phyloP scores from a whole-genome alignment of 495 filamentous ascomycete species.

The Neurospora pannonica region DNA sequence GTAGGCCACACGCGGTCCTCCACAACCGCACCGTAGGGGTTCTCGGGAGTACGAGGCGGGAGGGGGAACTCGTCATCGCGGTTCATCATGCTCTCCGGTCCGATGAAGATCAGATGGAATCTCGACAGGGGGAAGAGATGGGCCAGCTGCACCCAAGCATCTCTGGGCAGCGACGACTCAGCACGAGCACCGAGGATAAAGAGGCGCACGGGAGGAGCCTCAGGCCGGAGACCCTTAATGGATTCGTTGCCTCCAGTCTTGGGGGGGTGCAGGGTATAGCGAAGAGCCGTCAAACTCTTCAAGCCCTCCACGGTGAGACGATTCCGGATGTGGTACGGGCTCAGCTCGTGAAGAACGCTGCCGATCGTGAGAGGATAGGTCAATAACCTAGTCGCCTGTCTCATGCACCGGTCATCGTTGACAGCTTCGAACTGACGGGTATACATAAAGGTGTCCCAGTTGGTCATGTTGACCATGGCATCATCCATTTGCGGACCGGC shows the following conservation, averaged over 20 bases:
- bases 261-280: conserved; percentile 87
- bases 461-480: conserved; percentile 89
- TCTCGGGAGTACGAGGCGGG: conserved; percentile 67
- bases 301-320: conserved; percentile 79
- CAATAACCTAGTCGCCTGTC: conserved; percentile 83
- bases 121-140: conserved; percentile 76
- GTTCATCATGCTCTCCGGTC: conserved; percentile 88
- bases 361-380: conserved; percentile 90
- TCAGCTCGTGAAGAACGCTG: conserved; percentile 86
- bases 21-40: conserved; percentile 86
- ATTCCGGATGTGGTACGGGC: conserved; percentile 74
- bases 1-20: conserved; percentile 76
- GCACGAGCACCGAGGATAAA: conserved; percentile 94
- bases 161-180: conserved; percentile 87
- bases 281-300: conserved; percentile 80
- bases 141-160: conserved; percentile 86
- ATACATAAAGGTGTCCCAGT: conserved; percentile 95
- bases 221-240: conserved; percentile 70
- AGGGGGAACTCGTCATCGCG: conserved; percentile 85
- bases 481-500: conserved; percentile 84
- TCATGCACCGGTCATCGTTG: conserved; percentile 73
- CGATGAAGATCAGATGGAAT: conserved; percentile 88
- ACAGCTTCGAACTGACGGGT: conserved; percentile 81
- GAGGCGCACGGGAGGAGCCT: conserved; percentile 76
- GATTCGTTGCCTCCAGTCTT: conserved; percentile 61